phyloP scores from a whole-genome alignment of 2,329 filamentous ascomycete genomes.

The Madurella mycetomatis region DNA sequence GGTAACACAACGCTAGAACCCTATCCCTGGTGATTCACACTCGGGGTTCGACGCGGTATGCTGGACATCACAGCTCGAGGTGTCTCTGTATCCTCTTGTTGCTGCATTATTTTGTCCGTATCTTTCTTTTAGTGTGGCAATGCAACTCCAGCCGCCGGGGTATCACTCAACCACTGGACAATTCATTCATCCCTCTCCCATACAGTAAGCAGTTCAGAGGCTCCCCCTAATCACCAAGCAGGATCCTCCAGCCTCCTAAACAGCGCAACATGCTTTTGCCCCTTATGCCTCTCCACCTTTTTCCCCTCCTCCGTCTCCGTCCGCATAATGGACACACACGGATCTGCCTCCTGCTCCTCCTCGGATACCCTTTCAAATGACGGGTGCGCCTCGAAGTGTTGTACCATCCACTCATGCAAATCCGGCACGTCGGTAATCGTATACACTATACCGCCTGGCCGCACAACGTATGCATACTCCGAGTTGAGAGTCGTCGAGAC shows the following conservation, averaged over 20 bases:
- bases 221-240: conserved; percentile 11
- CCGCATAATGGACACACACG: conserved; percentile 69
- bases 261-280: conserved; percentile 84
- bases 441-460: conserved; percentile 81
- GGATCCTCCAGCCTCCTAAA: conserved; percentile 80
- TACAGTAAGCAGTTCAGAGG: neutral
- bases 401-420: conserved; percentile 88
- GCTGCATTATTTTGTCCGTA: no score
- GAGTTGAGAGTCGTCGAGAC: conserved; percentile 83
- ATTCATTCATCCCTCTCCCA: neutral
- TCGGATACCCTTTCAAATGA: conserved; percentile 72
- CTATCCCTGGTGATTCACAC: no score
- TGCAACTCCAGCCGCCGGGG: neutral
- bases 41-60: no score
- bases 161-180: neutral
- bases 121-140: no score
- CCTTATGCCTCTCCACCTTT: conserved; percentile 88
- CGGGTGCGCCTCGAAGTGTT: conserved; percentile 72
- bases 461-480: conserved; percentile 86
- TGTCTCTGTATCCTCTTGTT: no score
- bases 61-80: no score
- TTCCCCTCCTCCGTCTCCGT: conserved; percentile 94
- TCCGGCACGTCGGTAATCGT: conserved; percentile 98
- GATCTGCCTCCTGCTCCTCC: conserved; percentile 63
- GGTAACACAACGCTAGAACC: no score